Evolutionary conservation across 2,329 filamentous ascomycete species (phyloP).

Genomic region (Aspergillus novofumigatus): DNA sequence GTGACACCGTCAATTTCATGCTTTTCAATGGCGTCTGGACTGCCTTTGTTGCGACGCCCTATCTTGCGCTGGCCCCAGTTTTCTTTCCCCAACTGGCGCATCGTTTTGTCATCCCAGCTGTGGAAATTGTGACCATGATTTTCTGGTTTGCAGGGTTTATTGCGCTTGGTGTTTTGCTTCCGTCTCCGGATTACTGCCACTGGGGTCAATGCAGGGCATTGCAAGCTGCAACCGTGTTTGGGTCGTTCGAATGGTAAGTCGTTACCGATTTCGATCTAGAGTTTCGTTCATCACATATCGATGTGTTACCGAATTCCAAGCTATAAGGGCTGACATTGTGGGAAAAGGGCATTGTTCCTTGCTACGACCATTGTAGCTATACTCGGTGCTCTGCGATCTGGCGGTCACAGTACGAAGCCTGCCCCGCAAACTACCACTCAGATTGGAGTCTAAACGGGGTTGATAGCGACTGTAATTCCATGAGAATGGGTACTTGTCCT

Average conservation of each 20-base stretch:
- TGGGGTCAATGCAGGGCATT: constrained; percentile 55
- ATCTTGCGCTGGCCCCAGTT: constrained; percentile 64
- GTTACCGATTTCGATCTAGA: not conserved
- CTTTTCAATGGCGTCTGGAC: constrained; percentile 78
- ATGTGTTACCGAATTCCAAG: not conserved
- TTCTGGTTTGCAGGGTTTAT: constrained; percentile 91
- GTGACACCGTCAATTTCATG: constrained; percentile 67
- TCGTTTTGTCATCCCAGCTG: constrained; percentile 59
- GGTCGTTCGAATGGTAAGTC: constrained; percentile 46
- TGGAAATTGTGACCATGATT: constrained; percentile 70
- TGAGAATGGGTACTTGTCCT: not conserved
- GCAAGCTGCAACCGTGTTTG: constrained; percentile 51
- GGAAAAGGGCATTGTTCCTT: constrained; percentile 40
- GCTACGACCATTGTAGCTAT: constrained; percentile 48
- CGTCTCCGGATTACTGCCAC: constrained; percentile 52
- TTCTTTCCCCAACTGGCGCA: constrained; percentile 60
- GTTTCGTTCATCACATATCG: not conserved
- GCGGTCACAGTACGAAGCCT: constrained; percentile 24
- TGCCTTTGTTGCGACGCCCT: constrained; percentile 61
- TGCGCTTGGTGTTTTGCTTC: constrained; percentile 65
- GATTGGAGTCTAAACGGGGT: constrained; percentile 5
- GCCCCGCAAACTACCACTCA: constrained; percentile 21
- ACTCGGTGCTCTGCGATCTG: constrained; percentile 44
- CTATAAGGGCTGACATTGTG: constrained; percentile 3
- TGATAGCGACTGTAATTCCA: not conserved